Base-by-base conservation (phyloP, 2,329 filamentous ascomycete genomes). In the Pseudogymnoascus sp. region DNA sequence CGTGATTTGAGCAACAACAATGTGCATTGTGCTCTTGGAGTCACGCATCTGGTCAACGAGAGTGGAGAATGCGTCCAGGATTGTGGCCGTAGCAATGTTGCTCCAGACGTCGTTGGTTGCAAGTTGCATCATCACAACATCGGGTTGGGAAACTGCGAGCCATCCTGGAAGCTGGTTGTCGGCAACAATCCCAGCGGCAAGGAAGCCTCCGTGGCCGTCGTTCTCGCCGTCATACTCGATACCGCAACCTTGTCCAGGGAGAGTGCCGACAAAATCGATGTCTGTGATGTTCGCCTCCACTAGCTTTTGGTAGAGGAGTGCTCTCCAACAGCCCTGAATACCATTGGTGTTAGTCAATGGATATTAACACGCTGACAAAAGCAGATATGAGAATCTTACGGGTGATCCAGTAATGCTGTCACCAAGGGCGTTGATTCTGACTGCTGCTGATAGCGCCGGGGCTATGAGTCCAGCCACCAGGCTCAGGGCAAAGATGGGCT, bases 81-180 rank as follows among this genome's bases (percentile, higher is more conserved):
- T 75, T 8, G 73, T 70, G n/a, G 64, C 64, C 0, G 72, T 63
- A 25, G 69, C 70, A 59, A 73, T 70, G 60, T 71, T 71, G 25
- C 71, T 69, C 68, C 74, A 74, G 1, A 77, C 71, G 63, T 79
- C 77, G 69, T 78, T 77, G 10, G 75, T 76, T 4, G 75, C 76
- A 1, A 80, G 69, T 64, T 78, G 75, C 76, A 79, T 77, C 69
- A 78, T 70, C 48, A 79, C 72, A n/a, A 79, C 69, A 63, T 79
- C 75, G 0, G 77, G 75, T 1, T 72, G 70, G 8, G 74, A 71
- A 25, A 68, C 63, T 2, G 70, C 64, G 8, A 80, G 69, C 76
- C 76, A 79, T 15, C 65, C 68, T 0, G 70, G 69, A 3, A 79
- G 72, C 58, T 73, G 70, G 31, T 74, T 73, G 33, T 76, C 69